Percentiles rank a stretch among this genome's conserved stretches.
These are phyloP conservation scores for Whalleya microplaca DNA, from an alignment of 2,329 filamentous ascomycete species.

Conservation along the genomic window DNA sequence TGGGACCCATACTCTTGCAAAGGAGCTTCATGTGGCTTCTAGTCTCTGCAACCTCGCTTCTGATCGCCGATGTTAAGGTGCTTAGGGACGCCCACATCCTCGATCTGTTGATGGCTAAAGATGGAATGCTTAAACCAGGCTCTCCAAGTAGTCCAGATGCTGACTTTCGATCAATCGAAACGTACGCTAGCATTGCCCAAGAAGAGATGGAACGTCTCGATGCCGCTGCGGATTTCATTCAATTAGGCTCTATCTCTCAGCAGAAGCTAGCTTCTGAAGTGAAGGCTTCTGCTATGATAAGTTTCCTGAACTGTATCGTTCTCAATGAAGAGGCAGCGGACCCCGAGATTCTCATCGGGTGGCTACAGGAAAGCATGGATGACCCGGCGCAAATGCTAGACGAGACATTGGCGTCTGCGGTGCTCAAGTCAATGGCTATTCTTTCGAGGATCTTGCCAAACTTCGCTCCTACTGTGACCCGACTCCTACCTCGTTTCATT, in stretches of 20 bases:
- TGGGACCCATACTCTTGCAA: conserved; percentile 90
- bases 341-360: conserved; percentile 75
- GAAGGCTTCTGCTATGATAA: conserved; percentile 79
- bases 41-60: conserved; percentile 74
- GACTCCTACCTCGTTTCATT: conserved; percentile 82
- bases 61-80: conserved; percentile 65
- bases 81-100: conserved; percentile 69
- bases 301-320: conserved; percentile 83
- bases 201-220: conserved; percentile 88
- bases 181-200: conserved; percentile 71
- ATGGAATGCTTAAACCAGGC: conserved; percentile 49
- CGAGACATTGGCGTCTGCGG: conserved; percentile 73
- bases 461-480: conserved; percentile 75
- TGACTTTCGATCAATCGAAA: conserved; percentile 61
- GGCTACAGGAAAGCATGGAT: conserved; percentile 81
- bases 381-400: conserved; percentile 85
- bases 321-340: conserved; percentile 83
- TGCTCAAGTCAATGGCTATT: conserved; percentile 81
- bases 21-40: conserved; percentile 86
- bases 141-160: conserved; percentile 49
- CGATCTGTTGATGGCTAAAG: conserved; percentile 70
- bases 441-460: conserved; percentile 75
- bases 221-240: conserved; percentile 86
- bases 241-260: conserved; percentile 83
- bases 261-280: conserved; percentile 85